Evolutionary conservation across 331 rosid genomes (phyloP), one percentile per base, ranked within the genome.

Genomic region (Dryas integrifolia): DNA sequence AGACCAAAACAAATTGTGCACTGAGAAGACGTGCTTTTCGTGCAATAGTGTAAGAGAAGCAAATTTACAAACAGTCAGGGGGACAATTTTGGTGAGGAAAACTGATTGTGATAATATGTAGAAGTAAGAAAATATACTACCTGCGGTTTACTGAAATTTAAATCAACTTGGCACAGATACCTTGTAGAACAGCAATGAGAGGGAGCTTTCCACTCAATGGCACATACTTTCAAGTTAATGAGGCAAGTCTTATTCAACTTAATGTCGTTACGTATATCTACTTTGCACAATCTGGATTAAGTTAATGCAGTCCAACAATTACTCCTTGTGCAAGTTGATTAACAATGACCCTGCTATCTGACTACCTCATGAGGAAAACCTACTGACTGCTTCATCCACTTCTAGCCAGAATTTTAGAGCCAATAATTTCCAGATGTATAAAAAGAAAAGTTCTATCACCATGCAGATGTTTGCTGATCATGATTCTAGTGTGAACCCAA

Each of bases 381-480:
- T 10, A 26, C 65, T 48, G 9, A 50, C 70, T 45, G 10, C 52
- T 73, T 45, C 59, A 53, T 58, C 48, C 56, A 72, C 41, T 56
- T 65, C 59, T 39, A 44, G 38, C 62, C 58, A 5, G 38, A 18
- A 15, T 13, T 4, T 44, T 51, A 30, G 13, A 65, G 18, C 78
- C 77, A 24, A 10, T 56, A 56, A 16, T 7, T 39, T 52, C 46
- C 18, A 47, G 16, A 43, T 53, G 35, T 49, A 49, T 40, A 45
- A 75, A 43, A 26, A 30, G 2, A 30, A 51, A 35, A 62, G 18
- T 60, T 71, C 65, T 77, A 79, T 77, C 67, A 73, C 66, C 55
- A 71, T 79, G 81, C 88, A 91, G 98, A 75, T 94, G 78, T 94
- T 94, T 82, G 97, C 98, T 52, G 98, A 94, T 48, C 86, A 94